A percentile compares a stretch with the other conserved stretches of the same genome.
phyloP scores from a whole-genome alignment of 805 yeast genomes.

The Wickerhamomyces subpelliculosus region DNA sequence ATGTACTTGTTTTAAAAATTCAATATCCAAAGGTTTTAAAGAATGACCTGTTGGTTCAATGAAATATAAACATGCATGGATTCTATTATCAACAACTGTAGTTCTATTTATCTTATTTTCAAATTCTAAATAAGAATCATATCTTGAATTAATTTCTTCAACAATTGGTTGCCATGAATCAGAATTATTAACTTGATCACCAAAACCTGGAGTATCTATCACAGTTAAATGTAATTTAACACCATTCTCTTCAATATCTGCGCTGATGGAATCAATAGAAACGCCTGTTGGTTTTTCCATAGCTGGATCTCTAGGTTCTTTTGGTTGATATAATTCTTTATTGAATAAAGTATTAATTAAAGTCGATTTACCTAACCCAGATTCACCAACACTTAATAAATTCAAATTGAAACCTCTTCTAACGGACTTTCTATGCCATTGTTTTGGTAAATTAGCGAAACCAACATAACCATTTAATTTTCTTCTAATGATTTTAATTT shows the following conservation, averaged over 20 bases:
- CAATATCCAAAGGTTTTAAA: slow-evolving; percentile 81
- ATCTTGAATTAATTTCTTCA: slow-evolving; percentile 80
- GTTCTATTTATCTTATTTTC: slow-evolving; percentile 81
- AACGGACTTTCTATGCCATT: slow-evolving; percentile 94
- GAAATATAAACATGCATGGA: slow-evolving; percentile 90
- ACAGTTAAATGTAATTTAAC: slow-evolving; percentile 80
- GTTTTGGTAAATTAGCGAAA: slow-evolving; percentile 95
- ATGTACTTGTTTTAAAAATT: slow-evolving; percentile 81
- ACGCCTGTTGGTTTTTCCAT: slow-evolving; percentile 41
- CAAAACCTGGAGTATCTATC: slow-evolving; percentile 90
- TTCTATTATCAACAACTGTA: slow-evolving; percentile 67
- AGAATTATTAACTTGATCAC: slow-evolving; percentile 76
- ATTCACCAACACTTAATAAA: slow-evolving; percentile 84
- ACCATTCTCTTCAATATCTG: slow-evolving; percentile 88
- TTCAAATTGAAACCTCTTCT: slow-evolving; percentile 87
- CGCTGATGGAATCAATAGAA: slow-evolving; percentile 50
- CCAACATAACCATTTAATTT: slow-evolving; percentile 92
- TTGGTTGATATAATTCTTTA: slow-evolving; percentile 45
- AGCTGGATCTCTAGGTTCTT: slow-evolving; percentile 32
- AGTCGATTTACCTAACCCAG: slow-evolving; percentile 91
- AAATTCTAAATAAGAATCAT: slow-evolving; percentile 80
- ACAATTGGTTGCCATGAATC: slow-evolving; percentile 87
- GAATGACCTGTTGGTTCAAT: slow-evolving; percentile 97
- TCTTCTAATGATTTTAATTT: slow-evolving; percentile 61
- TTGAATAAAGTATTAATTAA: slow-evolving; percentile 86